Conservation (phyloP, 768 basidiomycete species). For the Boletus bicolor region DNA sequence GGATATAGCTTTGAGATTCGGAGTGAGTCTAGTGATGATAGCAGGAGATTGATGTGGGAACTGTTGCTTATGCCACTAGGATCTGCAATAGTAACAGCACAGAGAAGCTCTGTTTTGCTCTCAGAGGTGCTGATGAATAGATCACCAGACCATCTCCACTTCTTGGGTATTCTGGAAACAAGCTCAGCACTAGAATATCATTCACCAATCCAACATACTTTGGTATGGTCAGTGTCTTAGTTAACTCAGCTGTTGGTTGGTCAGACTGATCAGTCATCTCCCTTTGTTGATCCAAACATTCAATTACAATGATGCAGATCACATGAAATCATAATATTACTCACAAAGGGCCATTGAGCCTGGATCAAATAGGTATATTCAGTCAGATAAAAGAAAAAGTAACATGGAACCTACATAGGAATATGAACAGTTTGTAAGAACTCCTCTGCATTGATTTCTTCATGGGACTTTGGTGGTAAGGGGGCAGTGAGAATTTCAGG, state of each 20-base stretch:
- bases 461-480: conserved; percentile 19
- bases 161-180: conserved; percentile 47
- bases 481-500: conserved; percentile 1
- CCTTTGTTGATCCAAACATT: conserved; percentile 10
- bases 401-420: conserved; percentile 22
- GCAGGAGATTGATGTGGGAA: conserved; percentile 47
- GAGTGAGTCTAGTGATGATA: conserved; percentile 42
- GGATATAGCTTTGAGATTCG: conserved; percentile 48
- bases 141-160: conserved; percentile 65
- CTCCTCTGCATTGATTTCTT: conserved; percentile 22
- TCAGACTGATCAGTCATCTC: conserved; percentile 11
- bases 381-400: neutral
- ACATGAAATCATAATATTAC: neutral
- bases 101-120: conserved; percentile 41
- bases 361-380: neutral
- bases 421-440: conserved; percentile 27
- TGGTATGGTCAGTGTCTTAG: conserved; percentile 18
- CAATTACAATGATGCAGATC: neutral
- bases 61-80: conserved; percentile 40
- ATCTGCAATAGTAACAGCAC: conserved; percentile 48
- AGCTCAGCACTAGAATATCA: conserved; percentile 2
- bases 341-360: conserved; percentile 27
- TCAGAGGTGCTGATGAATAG: conserved; percentile 41
- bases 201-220: conserved; percentile 22
- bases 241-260: conserved; percentile 2